Base-by-base conservation (phyloP, 352 stramenopile species). In the Pythium aquatile region DNA sequence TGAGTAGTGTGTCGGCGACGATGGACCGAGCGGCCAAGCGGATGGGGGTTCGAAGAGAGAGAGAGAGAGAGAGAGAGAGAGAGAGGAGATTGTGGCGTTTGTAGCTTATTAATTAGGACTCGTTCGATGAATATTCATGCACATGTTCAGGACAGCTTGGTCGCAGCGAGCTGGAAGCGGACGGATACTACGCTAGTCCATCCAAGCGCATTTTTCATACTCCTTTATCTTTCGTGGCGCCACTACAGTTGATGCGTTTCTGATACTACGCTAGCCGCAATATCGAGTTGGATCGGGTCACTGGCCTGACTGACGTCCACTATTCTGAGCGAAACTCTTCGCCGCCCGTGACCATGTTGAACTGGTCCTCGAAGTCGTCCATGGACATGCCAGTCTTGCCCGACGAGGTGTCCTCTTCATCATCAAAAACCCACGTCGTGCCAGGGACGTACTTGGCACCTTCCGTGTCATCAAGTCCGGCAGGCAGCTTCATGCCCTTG, bases 391-490 rank as follows among this genome's bases (percentile, higher is more conserved):
- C 64, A 3, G 76, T 54, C 47, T 87, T 92, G 44, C 63, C 72
- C 58, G 70, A 63, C 5, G 26, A 28, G 58, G 84, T 81, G 55
- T 87, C 84, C 8, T 93, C 85, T 37, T 94, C 87, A 5, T 78
- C 69, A 58, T 94, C 85, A 63, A 96, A 96, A 44, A 94, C 85
- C 87, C 87, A 96, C 65, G 87, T 96, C 49, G 87, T 96, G 29
- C 87, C 87, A 14, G 87, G 87, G 32, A 96, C 86, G 66, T 96
- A 96, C 65, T 91, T 93, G 37, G 85, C 87, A 51, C 57, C 75
- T 55, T 94, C 85, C 0, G 68, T 66, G 8, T 91, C 83, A 2
- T 75, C 76, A 26, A 85, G 51, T 2, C 82, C 84, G 10, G 81
- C 65, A 3, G 83, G 83, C 1, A 86, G 68, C 62, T 93, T 94